Base-by-base conservation (phyloP, 2,329 filamentous ascomycete genomes). In the Alternaria sp. region DNA sequence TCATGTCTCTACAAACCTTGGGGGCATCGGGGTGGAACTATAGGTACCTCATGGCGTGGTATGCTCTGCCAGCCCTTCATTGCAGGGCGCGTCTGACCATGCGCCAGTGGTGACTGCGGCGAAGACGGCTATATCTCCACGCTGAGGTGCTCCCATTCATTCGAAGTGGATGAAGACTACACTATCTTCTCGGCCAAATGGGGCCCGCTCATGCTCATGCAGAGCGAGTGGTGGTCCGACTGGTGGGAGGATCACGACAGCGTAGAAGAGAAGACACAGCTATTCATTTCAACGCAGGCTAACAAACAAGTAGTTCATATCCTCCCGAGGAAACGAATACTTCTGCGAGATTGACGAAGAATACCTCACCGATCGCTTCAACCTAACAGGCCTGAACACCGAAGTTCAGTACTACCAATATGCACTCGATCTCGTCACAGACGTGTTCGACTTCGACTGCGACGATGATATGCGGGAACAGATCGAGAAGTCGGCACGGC, bases 311-410 rank as follows among this genome's bases (percentile, higher is more conserved):
- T 62, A 99, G 96, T 99, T 99, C 81, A 97, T 98, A 75, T 97
- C 95, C 5, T 97, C 94, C 6, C 89, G 96, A 59, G 96, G 96
- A 69, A 98, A 99, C 82, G 96, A 99, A 80, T 99, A 99, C 83
- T 99, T 98, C 77, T 99, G 96, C 87, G 96, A 99, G 80, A 98
- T 99, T 75, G 96, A 99, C 81, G 96, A 99, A 81, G 96, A 99
- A 76, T 99, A 99, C 81, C 87, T 99, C 50, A 98, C 94, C 55
- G 96, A 99, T 81, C 90, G 96, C 54, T 99, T 99, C 87, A 99
- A 99, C 83, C 86, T 99, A 65, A 99, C 96, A 0, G 96, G 96
- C 40, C 88, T 99, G 54, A 97, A 98, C 82, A 95, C 93, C 36
- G 96, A 99, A 80, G 96, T 99, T 13, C 93, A 97, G 77, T 97